Conservation (phyloP, 148 eudicot species). For the Polygonum aviculare region DNA sequence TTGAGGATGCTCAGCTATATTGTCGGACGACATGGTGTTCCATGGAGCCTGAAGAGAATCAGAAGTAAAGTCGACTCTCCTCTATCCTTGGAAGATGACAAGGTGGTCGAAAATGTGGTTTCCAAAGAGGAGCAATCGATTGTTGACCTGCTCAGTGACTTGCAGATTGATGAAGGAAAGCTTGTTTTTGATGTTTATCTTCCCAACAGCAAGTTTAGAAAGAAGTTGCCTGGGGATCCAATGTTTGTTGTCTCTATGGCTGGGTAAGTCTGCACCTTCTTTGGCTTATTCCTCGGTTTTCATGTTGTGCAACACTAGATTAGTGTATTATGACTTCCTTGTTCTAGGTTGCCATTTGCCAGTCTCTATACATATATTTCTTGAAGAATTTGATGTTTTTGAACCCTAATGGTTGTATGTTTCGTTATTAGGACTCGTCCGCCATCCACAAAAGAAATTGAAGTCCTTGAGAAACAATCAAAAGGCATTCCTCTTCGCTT, state of each 20-base stretch:
- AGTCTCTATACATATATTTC: neutral
- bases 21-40: constrained; percentile 51
- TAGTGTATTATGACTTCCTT: neutral
- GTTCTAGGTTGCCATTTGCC: neutral
- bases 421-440: constrained; percentile 38
- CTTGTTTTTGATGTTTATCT: constrained; percentile 72
- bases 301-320: neutral
- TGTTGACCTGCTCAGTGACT: constrained; percentile 29
- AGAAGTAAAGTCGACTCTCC: constrained; percentile 18
- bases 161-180: constrained; percentile 42
- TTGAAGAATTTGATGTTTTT: neutral
- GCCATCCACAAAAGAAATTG: constrained; percentile 49
- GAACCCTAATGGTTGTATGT: neutral
- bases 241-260: constrained; percentile 48
- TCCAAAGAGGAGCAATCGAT: constrained; percentile 17
- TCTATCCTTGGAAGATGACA: constrained; percentile 13
- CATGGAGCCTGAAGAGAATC: constrained; percentile 54
- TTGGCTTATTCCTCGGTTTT: neutral
- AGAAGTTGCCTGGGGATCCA: constrained; percentile 78
- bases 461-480: constrained; percentile 48
- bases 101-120: constrained; percentile 1
- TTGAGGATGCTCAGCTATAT: constrained; percentile 80
- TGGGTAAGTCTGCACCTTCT: constrained; percentile 33
- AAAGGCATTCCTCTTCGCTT: constrained; percentile 45
- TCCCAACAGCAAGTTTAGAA: constrained; percentile 80